phyloP scores from a whole-genome alignment of 2,329 filamentous ascomycete species.

The Colletotrichum falcatum region DNA sequence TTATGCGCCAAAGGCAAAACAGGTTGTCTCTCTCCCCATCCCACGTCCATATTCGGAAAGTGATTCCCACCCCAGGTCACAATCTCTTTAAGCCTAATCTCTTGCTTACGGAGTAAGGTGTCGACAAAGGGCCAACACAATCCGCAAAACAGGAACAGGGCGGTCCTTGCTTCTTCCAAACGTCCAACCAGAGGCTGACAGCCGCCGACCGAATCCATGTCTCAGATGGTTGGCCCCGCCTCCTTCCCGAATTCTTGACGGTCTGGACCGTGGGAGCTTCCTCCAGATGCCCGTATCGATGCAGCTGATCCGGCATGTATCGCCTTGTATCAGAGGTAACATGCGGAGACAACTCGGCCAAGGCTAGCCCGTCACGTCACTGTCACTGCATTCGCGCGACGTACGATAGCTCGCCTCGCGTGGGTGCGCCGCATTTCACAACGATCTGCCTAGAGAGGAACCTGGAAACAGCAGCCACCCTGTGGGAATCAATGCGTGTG shows the following conservation, averaged over 20 bases:
- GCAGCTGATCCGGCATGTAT: slow-evolving; percentile 17
- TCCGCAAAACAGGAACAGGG: not conserved
- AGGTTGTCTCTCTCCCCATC: not conserved
- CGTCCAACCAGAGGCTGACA: slow-evolving; percentile 1
- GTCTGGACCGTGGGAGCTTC: not conserved
- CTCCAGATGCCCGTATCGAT: slow-evolving; percentile 3
- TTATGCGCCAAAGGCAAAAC: not conserved
- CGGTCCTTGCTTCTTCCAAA: not conserved
- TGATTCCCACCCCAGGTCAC: not conserved
- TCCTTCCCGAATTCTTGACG: not conserved
- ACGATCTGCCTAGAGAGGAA: slow-evolving; percentile 9
- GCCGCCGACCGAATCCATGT: slow-evolving; percentile 16
- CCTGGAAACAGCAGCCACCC: not conserved
- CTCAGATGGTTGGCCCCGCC: slow-evolving; percentile 11
- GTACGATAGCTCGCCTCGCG: slow-evolving; percentile 10
- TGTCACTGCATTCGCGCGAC: slow-evolving; percentile 26
- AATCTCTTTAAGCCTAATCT: slow-evolving; percentile 3
- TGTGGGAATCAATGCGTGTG: slow-evolving; percentile 19
- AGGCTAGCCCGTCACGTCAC: slow-evolving; percentile 35
- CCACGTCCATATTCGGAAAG: slow-evolving; percentile 10
- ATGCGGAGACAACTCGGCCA: slow-evolving; percentile 15
- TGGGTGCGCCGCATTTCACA: slow-evolving; percentile 24
- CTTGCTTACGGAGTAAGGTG: not conserved
- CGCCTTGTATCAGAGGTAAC: slow-evolving; percentile 28
- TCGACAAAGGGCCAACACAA: not conserved